Evolutionary conservation across 305 asterid genomes (phyloP), one percentile per base, ranked within the genome.

Genomic region (Fraxinus dipetala): DNA sequence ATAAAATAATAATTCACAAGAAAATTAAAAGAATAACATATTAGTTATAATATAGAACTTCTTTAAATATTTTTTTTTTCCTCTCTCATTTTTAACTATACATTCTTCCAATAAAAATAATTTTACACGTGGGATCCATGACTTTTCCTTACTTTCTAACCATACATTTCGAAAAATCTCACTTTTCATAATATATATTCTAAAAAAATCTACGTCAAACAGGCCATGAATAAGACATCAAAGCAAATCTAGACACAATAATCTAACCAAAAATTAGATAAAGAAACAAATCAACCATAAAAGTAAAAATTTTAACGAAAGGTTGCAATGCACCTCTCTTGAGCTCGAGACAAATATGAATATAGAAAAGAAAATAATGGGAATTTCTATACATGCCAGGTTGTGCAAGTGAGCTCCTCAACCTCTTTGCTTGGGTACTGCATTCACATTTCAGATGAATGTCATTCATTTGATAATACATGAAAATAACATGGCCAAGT

Each of bases 341-440:
- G 75, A 78, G 89, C 83, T 81, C 81, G 65, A 72, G 86, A 83
- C 84, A 85, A 75, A 86, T 79, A 87, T 45, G 84, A 82, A 79
- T 78, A 85, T 80, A 73, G 80, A 83, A 84, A 4, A 63, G 81
- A 83, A 80, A 89, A 45, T 76, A 89, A 83, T 82, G 87, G 78
- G 85, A 83, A 86, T 79, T 83, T 77, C 72, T 81, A 82, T 79
- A 84, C 54, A 78, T 82, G 86, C 80, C 92, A 87, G 81, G 88
- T 77, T 81, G 85, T 80, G 80, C 75, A 78, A 86, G 82, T 79
- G 82, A 87, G 83, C 89, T 89, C 89, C 90, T 87, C 87, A 84
- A 89, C 90, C 88, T 89, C 92, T 89, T 87, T 87, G 89, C 84
- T 78, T 74, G 72, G 84, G 54, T 83, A 89, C 94, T 90, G 94